Percentiles rank a stretch among this genome's conserved stretches.
These are phyloP conservation scores for Endocarpon pusillum DNA, from an alignment of 495 filamentous ascomycete genomes.

Conservation along the genomic window DNA sequence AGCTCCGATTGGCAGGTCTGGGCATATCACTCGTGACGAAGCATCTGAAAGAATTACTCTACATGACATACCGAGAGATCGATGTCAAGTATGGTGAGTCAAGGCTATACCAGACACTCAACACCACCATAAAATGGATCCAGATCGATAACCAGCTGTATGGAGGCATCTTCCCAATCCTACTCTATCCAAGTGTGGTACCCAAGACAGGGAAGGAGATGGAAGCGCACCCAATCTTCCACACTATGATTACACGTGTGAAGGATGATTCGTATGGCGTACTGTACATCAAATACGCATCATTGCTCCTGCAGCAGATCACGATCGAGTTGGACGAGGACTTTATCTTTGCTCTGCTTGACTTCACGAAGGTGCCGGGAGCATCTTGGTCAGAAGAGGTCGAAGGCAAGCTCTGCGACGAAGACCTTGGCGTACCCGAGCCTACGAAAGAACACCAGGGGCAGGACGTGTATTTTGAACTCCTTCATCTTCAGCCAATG, in stretches of 20 bases:
- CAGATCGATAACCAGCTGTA: conserved; percentile 99
- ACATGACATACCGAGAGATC: conserved; percentile 85
- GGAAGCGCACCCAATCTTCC: conserved; percentile 87
- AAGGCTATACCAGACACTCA: conserved; percentile 77
- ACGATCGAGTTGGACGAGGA: conserved; percentile 95
- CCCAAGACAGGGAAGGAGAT: conserved; percentile 96
- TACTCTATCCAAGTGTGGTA: conserved; percentile 95
- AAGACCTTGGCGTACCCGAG: conserved; percentile 78
- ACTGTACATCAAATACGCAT: conserved; percentile 96
- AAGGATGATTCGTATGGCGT: conserved; percentile 98
- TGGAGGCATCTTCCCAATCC: conserved; percentile 92
- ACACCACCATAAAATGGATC: conserved; percentile 87
- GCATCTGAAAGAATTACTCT: conserved; percentile 80
- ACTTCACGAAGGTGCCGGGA: conserved; percentile 87
- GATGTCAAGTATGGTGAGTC: conserved; percentile 85
- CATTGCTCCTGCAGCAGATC: conserved; percentile 88
- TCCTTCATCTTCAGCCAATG: conserved; percentile 93
- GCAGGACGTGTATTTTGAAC: conserved; percentile 93
- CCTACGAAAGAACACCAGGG: conserved; percentile 66
- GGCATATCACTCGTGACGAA: conserved; percentile 88
- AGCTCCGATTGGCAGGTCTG: conserved; percentile 74
- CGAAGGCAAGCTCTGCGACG: conserved; percentile 75
- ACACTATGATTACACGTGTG: conserved; percentile 77
- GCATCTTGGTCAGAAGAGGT: conserved; percentile 77
- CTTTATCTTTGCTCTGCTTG: conserved; percentile 87